These are phyloP conservation scores for Dichotomopilus funicola DNA, from an alignment of 2,329 filamentous ascomycete genomes.

Conservation along the genomic window DNA sequence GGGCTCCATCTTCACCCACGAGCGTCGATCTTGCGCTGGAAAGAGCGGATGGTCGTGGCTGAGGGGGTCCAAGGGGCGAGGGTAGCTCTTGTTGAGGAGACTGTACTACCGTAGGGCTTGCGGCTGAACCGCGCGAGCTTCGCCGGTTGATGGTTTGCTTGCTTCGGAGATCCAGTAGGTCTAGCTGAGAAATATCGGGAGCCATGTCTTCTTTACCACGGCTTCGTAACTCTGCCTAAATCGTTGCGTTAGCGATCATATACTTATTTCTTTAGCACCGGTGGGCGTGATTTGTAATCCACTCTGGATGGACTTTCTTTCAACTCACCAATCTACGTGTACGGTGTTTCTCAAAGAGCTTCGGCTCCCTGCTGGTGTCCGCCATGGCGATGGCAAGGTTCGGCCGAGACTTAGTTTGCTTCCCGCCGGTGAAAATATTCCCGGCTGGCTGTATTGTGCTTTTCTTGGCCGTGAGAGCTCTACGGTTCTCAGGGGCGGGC, in stretches of 20 bases:
- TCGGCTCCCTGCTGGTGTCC: constrained; percentile 37
- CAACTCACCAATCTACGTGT: constrained; percentile 25
- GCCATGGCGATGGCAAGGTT: constrained; percentile 34
- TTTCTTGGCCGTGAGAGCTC: constrained; percentile 18
- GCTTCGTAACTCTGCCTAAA: constrained; percentile 35
- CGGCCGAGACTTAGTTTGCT: constrained; percentile 30
- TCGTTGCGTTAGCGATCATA: not conserved
- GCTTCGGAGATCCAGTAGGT: constrained; percentile 27
- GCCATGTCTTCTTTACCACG: constrained; percentile 40
- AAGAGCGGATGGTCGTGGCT: not conserved
- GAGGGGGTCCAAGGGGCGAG: not conserved
- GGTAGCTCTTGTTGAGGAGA: not conserved
- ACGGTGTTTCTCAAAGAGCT: constrained; percentile 35
- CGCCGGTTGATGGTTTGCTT: constrained; percentile 18
- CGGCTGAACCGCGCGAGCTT: constrained; percentile 1
- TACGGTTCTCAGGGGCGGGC: not conserved
- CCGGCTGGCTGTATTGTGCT: constrained; percentile 11
- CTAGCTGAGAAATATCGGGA: constrained; percentile 28
- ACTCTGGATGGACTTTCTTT: not conserved
- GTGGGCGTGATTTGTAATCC: too few species aligned
- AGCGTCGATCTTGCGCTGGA: not conserved
- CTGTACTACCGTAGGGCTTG: constrained; percentile 1
- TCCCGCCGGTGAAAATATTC: constrained; percentile 44
- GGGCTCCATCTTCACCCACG: not conserved
- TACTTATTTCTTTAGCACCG: not conserved